Percentiles rank a stretch among this genome's conserved stretches.
phyloP scores from a whole-genome alignment of 495 filamentous ascomycete genomes.

The Aspergillus diversus region DNA sequence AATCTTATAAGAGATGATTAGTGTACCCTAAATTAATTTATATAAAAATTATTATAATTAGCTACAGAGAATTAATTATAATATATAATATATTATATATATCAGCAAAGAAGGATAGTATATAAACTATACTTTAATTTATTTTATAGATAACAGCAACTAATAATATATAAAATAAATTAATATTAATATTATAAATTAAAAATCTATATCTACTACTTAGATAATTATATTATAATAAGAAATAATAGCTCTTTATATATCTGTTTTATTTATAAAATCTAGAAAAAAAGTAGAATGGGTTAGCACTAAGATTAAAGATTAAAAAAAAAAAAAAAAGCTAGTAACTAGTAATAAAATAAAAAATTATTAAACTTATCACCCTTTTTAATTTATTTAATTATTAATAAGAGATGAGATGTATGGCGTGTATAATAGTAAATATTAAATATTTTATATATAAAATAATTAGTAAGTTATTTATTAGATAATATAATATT shows the following conservation, averaged over 20 bases:
- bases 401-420: not conserved
- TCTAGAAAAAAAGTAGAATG: not conserved
- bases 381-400: not conserved
- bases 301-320: not conserved
- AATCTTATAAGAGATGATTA: not conserved
- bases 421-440: not conserved
- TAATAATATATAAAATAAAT: not conserved
- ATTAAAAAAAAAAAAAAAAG: not conserved
- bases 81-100: not conserved
- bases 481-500: conserved; percentile 1
- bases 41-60: not conserved
- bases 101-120: no score
- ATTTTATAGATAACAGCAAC: not conserved
- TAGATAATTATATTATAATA: not conserved
- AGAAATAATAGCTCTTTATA: not conserved
- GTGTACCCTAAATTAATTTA: not conserved
- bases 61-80: not conserved
- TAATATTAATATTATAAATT: not conserved
- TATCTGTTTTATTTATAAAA: not conserved
- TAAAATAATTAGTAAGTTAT: conserved; percentile 7
- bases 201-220: not conserved
- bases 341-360: no score
- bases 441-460: conserved; percentile 7
- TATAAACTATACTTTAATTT: not conserved
- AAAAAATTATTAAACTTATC: no score